phyloP scores from a whole-genome alignment of 768 basidiomycete genomes.

The Neoboletus magnificus region DNA sequence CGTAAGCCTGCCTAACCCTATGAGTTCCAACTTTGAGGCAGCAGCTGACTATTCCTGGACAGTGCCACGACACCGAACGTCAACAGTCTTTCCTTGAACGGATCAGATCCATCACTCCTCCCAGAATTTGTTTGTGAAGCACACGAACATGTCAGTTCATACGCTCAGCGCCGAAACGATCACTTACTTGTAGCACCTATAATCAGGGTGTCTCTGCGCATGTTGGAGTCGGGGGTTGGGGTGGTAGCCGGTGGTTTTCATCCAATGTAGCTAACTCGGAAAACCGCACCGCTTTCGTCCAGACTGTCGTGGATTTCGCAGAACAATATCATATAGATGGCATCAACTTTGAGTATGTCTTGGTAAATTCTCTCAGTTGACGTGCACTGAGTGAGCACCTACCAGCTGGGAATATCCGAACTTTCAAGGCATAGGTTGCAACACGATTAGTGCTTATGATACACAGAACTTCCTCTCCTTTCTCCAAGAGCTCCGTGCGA shows the following conservation, averaged over 20 bases:
- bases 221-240: slow-evolving; percentile 70
- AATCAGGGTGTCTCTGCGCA: slow-evolving; percentile 52
- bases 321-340: slow-evolving; percentile 53
- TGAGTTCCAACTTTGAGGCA: not conserved
- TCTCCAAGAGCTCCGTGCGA: slow-evolving; percentile 61
- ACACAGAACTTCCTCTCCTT: slow-evolving; percentile 75
- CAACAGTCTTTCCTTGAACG: slow-evolving; percentile 30
- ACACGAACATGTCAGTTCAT: slow-evolving; percentile 31
- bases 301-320: slow-evolving; percentile 50
- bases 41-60: not conserved
- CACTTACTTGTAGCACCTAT: not conserved
- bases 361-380: not conserved
- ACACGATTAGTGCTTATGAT: slow-evolving; percentile 54
- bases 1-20: slow-evolving; percentile 33
- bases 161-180: not conserved
- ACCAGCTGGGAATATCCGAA: slow-evolving; percentile 86
- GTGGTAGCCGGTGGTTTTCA: slow-evolving; percentile 61
- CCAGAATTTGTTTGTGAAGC: slow-evolving; percentile 54
- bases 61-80: slow-evolving; percentile 36
- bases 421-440: slow-evolving; percentile 64
- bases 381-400: slow-evolving; percentile 11
- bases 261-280: slow-evolving; percentile 50
- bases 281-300: slow-evolving; percentile 63
- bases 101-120: slow-evolving; percentile 47
- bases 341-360: slow-evolving; percentile 37